A percentile compares a stretch with the other conserved stretches of the same genome.
Conservation (phyloP, 108 stramenopile genomes). For the Seminavis robusta region DNA sequence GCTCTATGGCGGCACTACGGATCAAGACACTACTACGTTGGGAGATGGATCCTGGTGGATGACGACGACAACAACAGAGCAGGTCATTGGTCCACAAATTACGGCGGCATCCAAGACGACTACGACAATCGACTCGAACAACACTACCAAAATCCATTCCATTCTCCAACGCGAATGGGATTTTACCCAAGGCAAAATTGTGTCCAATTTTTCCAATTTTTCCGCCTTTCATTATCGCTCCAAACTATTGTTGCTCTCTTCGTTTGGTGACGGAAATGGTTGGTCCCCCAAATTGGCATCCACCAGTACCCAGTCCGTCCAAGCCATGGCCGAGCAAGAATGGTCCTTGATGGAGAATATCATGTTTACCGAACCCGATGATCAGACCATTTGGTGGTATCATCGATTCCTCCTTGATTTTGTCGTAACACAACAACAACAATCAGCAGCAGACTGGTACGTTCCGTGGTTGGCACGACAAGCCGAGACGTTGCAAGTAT, state of each 20-base stretch:
- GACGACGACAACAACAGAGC: neutral
- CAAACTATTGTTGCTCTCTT: conserved; percentile 44
- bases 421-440: neutral
- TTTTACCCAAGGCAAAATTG: conserved; percentile 86
- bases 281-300: conserved; percentile 6
- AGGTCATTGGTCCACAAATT: conserved; percentile 59
- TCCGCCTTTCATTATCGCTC: conserved; percentile 96
- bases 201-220: conserved; percentile 95
- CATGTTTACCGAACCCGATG: conserved; percentile 97
- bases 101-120: neutral
- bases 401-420: conserved; percentile 66
- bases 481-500: conserved; percentile 28
- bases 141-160: conserved; percentile 14
- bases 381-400: conserved; percentile 98
- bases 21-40: conserved; percentile 1
- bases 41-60: conserved; percentile 27
- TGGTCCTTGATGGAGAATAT: conserved; percentile 70
- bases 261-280: neutral
- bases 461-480: conserved; percentile 20
- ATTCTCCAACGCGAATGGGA: conserved; percentile 71
- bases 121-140: neutral
- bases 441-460: neutral
- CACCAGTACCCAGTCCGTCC: conserved; percentile 1
- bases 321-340: conserved; percentile 34
- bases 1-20: neutral